Evolutionary conservation across 345 rosid species (phyloP).

Genomic region (Corymbia maculata): DNA sequence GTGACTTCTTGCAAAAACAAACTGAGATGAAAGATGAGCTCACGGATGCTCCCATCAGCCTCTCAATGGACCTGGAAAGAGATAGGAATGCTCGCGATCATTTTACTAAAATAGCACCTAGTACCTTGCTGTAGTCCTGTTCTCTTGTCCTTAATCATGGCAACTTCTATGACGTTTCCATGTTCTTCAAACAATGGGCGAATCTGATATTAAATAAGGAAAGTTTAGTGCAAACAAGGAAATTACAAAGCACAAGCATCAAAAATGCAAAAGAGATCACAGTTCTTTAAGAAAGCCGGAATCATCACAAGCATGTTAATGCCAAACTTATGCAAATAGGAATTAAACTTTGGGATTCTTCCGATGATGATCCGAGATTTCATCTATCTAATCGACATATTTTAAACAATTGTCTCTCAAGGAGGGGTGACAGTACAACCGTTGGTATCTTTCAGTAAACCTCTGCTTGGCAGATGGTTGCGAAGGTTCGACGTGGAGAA

Average conservation of each 20-base stretch:
- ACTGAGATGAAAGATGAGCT: slow-evolving; percentile 72
- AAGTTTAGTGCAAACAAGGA: background rate
- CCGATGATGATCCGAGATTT: background rate
- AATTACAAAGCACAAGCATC: background rate
- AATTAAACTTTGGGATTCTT: background rate
- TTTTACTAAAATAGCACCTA: slow-evolving; percentile 20
- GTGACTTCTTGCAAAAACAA: slow-evolving; percentile 62
- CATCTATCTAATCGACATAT: background rate
- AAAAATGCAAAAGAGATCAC: background rate
- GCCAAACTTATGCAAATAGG: background rate
- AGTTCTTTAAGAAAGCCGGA: background rate
- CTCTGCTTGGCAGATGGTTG: background rate
- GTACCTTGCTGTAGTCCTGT: slow-evolving; percentile 98
- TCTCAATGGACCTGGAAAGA: slow-evolving; percentile 77
- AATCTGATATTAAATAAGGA: slow-evolving; percentile 35
- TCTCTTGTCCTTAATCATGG: slow-evolving; percentile 88
- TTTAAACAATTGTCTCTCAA: background rate
- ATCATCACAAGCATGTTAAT: background rate
- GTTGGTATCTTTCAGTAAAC: background rate
- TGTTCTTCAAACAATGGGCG: slow-evolving; percentile 80
- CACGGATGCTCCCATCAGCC: slow-evolving; percentile 88
- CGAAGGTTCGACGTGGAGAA: background rate
- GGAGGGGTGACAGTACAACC: background rate
- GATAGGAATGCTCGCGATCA: slow-evolving; percentile 34
- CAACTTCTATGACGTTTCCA: slow-evolving; percentile 92